phyloP scores from a whole-genome alignment of 2,329 filamentous ascomycete species.

The Pleurostoma richardsiae region DNA sequence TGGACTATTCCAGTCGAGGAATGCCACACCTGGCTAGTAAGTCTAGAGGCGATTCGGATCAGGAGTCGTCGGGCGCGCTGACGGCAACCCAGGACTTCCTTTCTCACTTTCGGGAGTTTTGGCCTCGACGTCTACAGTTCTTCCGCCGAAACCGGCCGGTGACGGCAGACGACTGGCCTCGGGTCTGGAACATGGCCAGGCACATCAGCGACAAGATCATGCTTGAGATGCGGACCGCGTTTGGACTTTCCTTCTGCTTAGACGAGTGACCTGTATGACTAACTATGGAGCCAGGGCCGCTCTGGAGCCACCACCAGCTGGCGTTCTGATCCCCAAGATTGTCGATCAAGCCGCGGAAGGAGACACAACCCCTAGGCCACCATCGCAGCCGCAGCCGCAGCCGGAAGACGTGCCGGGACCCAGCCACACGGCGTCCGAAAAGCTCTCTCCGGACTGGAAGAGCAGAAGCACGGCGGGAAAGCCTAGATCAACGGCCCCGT shows the following conservation, averaged over 20 bases:
- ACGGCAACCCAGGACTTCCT: conserved; percentile 24
- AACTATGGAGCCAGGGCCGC: conserved; percentile 1
- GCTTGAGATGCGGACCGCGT: conserved; percentile 13
- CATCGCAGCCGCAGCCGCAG: neutral
- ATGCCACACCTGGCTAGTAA: conserved; percentile 40
- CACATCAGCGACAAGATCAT: conserved; percentile 10
- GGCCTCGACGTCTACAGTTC: conserved; percentile 32
- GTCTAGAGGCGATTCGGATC: conserved; percentile 10
- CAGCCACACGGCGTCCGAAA: neutral
- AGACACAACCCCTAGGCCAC: too few species aligned
- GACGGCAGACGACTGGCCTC: conserved; percentile 15
- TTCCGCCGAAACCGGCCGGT: conserved; percentile 11
- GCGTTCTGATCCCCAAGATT: neutral
- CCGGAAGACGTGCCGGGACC: neutral
- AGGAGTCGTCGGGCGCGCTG: conserved; percentile 3
- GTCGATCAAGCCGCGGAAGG: too few species aligned
- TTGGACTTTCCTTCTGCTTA: neutral
- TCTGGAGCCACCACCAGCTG: conserved; percentile 1
- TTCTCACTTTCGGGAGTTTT: conserved; percentile 35
- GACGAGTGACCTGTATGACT: neutral
- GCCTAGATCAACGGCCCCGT: neutral
- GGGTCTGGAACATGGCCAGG: conserved; percentile 12
- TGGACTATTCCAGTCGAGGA: conserved; percentile 33
- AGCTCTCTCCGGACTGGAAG: too few species aligned
- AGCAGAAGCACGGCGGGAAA: too few species aligned